A percentile compares a stretch with the other conserved stretches of the same genome.
Evolutionary conservation across 257 asterid species (phyloP).

Genomic region (Asclepias syriaca): DNA sequence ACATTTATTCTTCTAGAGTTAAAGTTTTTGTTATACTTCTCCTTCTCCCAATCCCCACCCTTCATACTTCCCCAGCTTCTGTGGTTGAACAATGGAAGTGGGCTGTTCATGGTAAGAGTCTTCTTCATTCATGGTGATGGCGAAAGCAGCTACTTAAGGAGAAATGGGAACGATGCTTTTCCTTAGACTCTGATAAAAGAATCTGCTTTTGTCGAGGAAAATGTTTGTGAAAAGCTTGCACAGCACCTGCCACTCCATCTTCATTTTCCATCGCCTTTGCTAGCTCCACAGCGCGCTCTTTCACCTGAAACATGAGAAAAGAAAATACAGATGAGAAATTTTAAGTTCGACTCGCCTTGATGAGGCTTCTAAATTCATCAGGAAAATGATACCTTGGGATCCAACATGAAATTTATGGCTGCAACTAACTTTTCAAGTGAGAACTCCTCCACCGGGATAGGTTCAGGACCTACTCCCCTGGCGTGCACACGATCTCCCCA

Average conservation of each 20-base stretch:
- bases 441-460: slow-evolving; percentile 77
- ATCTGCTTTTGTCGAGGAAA: slow-evolving; percentile 34
- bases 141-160: neutral
- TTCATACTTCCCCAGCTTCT: no score
- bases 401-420: slow-evolving; percentile 81
- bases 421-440: slow-evolving; percentile 67
- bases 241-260: slow-evolving; percentile 85
- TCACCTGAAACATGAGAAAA: slow-evolving; percentile 40
- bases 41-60: neutral
- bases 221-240: slow-evolving; percentile 66
- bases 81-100: no score
- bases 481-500: slow-evolving; percentile 92
- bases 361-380: no score
- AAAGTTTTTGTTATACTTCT: neutral
- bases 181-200: slow-evolving; percentile 24
- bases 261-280: slow-evolving; percentile 81
- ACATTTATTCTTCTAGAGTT: no score
- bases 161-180: neutral
- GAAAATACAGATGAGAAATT: no score
- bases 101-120: neutral
- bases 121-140: neutral
- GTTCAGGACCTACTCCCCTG: slow-evolving; percentile 86
- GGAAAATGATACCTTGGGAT: slow-evolving; percentile 30
- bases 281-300: slow-evolving; percentile 57
- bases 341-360: no score